Evolutionary conservation across 306 rosid species (phyloP).

Genomic region (Gynostemma pentaphyllum): DNA sequence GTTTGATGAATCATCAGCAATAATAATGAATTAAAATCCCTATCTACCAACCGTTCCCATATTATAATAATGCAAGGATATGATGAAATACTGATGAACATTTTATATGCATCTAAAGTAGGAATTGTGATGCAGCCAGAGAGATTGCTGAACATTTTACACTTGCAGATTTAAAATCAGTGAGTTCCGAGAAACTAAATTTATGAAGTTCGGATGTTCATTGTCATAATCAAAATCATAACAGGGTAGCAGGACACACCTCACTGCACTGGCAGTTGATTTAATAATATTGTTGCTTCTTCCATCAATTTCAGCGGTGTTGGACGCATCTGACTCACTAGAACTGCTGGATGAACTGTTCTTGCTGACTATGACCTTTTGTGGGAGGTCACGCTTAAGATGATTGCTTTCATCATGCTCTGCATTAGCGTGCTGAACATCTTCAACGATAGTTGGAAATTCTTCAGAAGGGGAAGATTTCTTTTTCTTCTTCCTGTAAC

Average conservation of each 20-base stretch:
- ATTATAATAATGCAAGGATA: background rate
- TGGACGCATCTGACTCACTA: constrained; percentile 23
- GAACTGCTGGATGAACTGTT: constrained; percentile 27
- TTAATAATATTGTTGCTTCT: constrained; percentile 22
- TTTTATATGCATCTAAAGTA: background rate
- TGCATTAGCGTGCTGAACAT: constrained; percentile 11
- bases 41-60: background rate
- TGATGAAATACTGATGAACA: background rate
- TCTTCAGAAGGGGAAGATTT: constrained; percentile 32
- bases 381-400: constrained; percentile 10
- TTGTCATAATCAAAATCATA: constrained; percentile 12
- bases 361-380: constrained; percentile 25
- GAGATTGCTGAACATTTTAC: background rate
- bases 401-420: constrained; percentile 29
- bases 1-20: background rate
- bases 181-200: background rate
- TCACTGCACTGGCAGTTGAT: constrained; percentile 21
- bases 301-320: constrained; percentile 14
- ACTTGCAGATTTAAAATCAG: background rate
- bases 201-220: background rate
- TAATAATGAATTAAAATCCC: background rate
- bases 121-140: background rate
- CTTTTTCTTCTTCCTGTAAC: constrained; percentile 60
- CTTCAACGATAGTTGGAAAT: constrained; percentile 25
- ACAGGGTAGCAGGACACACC: constrained; percentile 30